A percentile compares a stretch with the other conserved stretches of the same genome.
Conservation (phyloP, 75 land plant genomes). For the Azolla pinnata region DNA sequence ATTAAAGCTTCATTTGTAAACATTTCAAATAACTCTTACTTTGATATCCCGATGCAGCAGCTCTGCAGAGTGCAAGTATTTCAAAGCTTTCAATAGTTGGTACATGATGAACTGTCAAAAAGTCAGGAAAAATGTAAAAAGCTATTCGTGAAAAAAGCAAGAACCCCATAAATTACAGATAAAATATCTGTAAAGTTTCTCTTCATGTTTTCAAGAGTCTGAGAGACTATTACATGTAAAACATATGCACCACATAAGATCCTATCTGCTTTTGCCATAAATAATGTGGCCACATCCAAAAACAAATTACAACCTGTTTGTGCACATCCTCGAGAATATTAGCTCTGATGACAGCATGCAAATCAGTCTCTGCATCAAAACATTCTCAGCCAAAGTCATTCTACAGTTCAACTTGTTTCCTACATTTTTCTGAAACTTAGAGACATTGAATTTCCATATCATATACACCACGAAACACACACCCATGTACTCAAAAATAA, state of each 20-base stretch:
- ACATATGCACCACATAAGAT: background rate
- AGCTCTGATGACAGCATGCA: constrained; percentile 37
- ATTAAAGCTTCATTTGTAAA: background rate
- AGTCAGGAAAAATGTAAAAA: background rate
- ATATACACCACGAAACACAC: background rate
- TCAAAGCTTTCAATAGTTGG: constrained; percentile 33
- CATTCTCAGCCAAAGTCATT: no score
- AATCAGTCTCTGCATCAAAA: constrained; percentile 24
- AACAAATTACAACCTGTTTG: constrained; percentile 18
- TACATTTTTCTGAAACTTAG: no score
- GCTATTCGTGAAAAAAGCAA: background rate
- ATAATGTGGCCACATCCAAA: background rate
- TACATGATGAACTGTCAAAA: constrained; percentile 36
- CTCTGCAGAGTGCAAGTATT: constrained; percentile 29
- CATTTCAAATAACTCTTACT: constrained; percentile 6
- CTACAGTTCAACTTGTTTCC: no score
- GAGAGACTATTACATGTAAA: background rate
- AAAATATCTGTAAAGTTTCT: background rate
- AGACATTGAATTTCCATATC: background rate
- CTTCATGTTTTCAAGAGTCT: constrained; percentile 1
- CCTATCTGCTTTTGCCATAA: background rate
- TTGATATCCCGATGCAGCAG: constrained; percentile 35
- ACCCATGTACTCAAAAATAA: constrained; percentile 40
- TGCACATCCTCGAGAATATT: constrained; percentile 36
- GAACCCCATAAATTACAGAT: background rate